Conservation (phyloP, 2,329 filamentous ascomycete genomes). For the Arthroderma sp. region DNA sequence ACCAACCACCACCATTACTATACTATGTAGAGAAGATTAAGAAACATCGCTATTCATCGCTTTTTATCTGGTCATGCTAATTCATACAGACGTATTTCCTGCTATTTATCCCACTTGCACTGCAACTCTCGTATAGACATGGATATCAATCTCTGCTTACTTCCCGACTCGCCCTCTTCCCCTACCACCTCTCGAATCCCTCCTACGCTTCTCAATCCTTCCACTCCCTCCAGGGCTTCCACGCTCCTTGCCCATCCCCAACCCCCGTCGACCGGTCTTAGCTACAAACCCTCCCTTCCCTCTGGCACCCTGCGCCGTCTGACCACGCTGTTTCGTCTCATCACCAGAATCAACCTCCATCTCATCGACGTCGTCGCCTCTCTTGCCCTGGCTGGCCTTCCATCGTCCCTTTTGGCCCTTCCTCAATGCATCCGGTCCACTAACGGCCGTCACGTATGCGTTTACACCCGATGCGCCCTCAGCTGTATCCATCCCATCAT, state of each 20-base stretch:
- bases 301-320: background rate
- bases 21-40: background rate
- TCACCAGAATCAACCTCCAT: conserved; percentile 38
- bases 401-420: conserved; percentile 48
- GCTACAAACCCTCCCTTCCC: conserved; percentile 18
- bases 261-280: conserved; percentile 18
- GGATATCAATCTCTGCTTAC: conserved; percentile 2
- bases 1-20: no score
- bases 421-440: conserved; percentile 46
- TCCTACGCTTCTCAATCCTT: conserved; percentile 13
- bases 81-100: background rate
- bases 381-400: conserved; percentile 43
- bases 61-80: background rate
- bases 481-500: conserved; percentile 33
- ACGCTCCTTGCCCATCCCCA: conserved; percentile 22
- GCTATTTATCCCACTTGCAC: background rate
- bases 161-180: conserved; percentile 9
- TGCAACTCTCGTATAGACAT: background rate
- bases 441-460: conserved; percentile 50
- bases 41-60: background rate
- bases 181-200: conserved; percentile 9
- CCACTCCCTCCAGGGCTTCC: conserved; percentile 19
- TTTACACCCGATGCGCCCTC: conserved; percentile 34
- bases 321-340: conserved; percentile 27
- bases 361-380: conserved; percentile 27